A percentile compares a stretch with the other conserved stretches of the same genome.
Evolutionary conservation across 176 grass and related monocot genomes (phyloP).

Genomic region (Triticum dicoccoides): DNA sequence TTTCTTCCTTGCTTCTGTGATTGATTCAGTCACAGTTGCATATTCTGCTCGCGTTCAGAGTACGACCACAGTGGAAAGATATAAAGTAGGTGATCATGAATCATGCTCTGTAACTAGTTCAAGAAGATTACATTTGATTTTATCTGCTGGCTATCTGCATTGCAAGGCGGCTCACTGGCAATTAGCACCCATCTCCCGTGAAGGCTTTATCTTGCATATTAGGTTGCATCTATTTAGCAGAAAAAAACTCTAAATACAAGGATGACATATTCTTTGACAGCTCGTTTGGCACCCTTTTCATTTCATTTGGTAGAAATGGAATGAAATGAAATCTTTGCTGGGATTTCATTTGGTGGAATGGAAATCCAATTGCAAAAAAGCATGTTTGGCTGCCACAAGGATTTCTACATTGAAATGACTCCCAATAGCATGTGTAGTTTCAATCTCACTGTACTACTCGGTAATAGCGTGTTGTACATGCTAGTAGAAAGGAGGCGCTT

Average conservation of each 20-base stretch:
- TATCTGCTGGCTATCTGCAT: slow-evolving; percentile 10
- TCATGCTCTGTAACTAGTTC: background rate
- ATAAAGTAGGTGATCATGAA: slow-evolving; percentile 3
- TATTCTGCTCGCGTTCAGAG: background rate
- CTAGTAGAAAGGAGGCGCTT: too few species aligned
- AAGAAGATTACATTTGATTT: background rate
- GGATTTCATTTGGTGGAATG: too few species aligned
- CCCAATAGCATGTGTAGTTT: too few species aligned
- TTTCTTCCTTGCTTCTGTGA: background rate
- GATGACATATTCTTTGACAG: background rate
- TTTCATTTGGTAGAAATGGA: too few species aligned
- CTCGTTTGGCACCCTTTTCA: too few species aligned
- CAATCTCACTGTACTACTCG: too few species aligned
- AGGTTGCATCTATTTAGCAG: background rate
- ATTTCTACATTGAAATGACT: too few species aligned
- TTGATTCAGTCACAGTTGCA: background rate
- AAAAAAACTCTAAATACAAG: background rate
- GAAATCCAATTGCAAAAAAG: too few species aligned
- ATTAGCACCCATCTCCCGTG: background rate
- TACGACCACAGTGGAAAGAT: background rate
- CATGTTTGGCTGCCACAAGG: too few species aligned
- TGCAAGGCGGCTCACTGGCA: background rate
- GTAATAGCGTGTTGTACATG: too few species aligned
- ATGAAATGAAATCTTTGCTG: too few species aligned
- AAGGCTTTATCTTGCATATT: background rate